phyloP scores from a whole-genome alignment of 371 early-diverging fungal genomes.

The Lichtheimia ornata region DNA sequence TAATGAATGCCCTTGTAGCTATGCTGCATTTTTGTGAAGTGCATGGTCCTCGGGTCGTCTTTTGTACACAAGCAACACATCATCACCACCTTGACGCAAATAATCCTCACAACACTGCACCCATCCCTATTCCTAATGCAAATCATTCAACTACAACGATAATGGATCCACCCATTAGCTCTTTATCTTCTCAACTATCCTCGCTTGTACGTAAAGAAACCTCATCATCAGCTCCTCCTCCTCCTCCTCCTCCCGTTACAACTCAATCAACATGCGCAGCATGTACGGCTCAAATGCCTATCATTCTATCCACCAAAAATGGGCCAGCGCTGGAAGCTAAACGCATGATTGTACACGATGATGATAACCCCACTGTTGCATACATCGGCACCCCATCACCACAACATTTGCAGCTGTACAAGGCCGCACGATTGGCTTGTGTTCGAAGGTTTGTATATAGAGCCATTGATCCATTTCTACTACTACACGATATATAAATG shows the following conservation, averaged over 20 bases:
- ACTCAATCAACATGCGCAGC: slow-evolving; percentile 35
- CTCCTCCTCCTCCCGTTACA: slow-evolving; percentile 6
- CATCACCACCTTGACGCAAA: slow-evolving; percentile 2
- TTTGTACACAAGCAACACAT: slow-evolving; percentile 59
- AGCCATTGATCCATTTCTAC: too few relatives aligned
- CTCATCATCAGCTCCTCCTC: neutral
- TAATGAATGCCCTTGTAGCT: slow-evolving; percentile 57
- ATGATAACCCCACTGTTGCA: slow-evolving; percentile 42
- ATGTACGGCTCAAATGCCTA: slow-evolving; percentile 49
- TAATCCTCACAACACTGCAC: neutral
- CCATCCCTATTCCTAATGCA: slow-evolving; percentile 3
- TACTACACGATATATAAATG: too few relatives aligned
- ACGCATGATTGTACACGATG: slow-evolving; percentile 45
- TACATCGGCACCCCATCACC: slow-evolving; percentile 54
- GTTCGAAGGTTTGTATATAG: slow-evolving; percentile 51
- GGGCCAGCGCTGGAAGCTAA: slow-evolving; percentile 32
- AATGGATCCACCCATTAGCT: slow-evolving; percentile 7
- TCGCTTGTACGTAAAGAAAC: too few relatives aligned
- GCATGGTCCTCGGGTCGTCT: slow-evolving; percentile 61
- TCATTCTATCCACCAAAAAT: slow-evolving; percentile 26
- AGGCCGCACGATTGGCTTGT: slow-evolving; percentile 58
- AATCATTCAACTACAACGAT: slow-evolving; percentile 14
- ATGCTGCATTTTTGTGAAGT: slow-evolving; percentile 62
- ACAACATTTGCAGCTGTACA: slow-evolving; percentile 52
- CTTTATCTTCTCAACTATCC: too few relatives aligned